Evolutionary conservation across 2,329 filamentous ascomycete species (phyloP).

Genomic region (Xylaria digitata): DNA sequence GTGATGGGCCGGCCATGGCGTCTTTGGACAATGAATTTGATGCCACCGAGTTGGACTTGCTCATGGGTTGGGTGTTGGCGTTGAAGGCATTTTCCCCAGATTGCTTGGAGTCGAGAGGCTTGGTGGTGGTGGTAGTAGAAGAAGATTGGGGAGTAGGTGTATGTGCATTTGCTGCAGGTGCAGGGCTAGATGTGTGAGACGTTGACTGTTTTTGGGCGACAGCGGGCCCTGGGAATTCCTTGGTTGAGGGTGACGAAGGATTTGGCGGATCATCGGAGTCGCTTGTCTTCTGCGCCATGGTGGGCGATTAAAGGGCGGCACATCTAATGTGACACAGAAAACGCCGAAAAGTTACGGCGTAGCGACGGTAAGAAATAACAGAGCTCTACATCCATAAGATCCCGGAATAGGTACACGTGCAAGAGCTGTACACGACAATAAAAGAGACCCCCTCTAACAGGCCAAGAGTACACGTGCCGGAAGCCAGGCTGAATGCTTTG

Average conservation of each 20-base stretch:
- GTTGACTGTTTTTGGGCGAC: slow-evolving; percentile 47
- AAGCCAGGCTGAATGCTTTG: slow-evolving; percentile 41
- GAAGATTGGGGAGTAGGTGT: slow-evolving; percentile 36
- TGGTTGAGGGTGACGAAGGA: slow-evolving; percentile 51
- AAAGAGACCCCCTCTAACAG: slow-evolving; percentile 39
- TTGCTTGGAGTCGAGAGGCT: slow-evolving; percentile 43
- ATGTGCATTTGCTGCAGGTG: slow-evolving; percentile 40
- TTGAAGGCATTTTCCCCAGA: slow-evolving; percentile 50
- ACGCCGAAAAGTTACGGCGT: slow-evolving; percentile 49
- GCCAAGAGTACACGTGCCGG: slow-evolving; percentile 42
- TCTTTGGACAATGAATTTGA: slow-evolving; percentile 63
- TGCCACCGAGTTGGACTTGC: slow-evolving; percentile 59
- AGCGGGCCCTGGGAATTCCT: slow-evolving; percentile 47
- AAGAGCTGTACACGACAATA: slow-evolving; percentile 39
- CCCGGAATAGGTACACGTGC: slow-evolving; percentile 40
- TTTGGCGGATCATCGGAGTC: slow-evolving; percentile 51
- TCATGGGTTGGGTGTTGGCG: slow-evolving; percentile 60
- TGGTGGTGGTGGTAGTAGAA: slow-evolving; percentile 29
- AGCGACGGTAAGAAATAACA: slow-evolving; percentile 42
- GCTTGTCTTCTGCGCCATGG: slow-evolving; percentile 52
- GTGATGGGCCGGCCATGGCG: slow-evolving; percentile 66
- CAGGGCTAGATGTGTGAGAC: slow-evolving; percentile 48
- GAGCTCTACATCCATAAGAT: slow-evolving; percentile 47
- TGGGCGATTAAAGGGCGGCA: slow-evolving; percentile 51
- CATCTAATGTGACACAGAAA: slow-evolving; percentile 49